These are phyloP conservation scores for Pugionium dolabratum DNA, from an alignment of 345 rosid genomes.

Conservation along the genomic window DNA sequence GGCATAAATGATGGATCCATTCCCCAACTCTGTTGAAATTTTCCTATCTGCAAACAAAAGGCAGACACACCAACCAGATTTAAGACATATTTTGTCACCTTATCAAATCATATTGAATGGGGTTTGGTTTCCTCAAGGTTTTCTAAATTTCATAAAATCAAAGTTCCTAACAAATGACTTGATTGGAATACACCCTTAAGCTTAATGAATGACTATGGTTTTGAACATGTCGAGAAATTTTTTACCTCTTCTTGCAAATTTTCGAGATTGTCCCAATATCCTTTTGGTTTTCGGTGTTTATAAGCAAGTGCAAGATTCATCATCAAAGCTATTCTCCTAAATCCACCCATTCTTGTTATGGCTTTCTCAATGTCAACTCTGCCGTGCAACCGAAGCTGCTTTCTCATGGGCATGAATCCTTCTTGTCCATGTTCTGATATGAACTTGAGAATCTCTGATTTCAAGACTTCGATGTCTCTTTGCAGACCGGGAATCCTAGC, in stretches of 20 bases:
- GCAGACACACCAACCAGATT: background rate
- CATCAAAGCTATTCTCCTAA: constrained; percentile 73
- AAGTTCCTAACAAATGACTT: no score
- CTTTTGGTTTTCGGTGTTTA: constrained; percentile 92
- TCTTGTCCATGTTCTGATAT: constrained; percentile 84
- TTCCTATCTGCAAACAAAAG: constrained; percentile 49
- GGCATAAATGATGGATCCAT: constrained; percentile 98
- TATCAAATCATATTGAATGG: no score
- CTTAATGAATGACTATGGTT: background rate
- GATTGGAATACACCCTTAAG: no score
- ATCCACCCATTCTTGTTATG: constrained; percentile 89
- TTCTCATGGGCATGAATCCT: constrained; percentile 99
- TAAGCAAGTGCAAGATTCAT: constrained; percentile 93
- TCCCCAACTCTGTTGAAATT: constrained; percentile 90
- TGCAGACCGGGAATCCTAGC: constrained; percentile 88
- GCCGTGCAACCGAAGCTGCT: constrained; percentile 86
- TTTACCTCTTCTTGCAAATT: constrained; percentile 88
- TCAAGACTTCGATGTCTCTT: constrained; percentile 73
- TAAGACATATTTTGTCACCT: no score
- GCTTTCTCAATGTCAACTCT: constrained; percentile 97
- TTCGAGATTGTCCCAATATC: constrained; percentile 95
- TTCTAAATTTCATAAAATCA: no score
- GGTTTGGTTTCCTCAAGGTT: no score
- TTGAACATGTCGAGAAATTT: constrained; percentile 1
- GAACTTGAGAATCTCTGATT: constrained; percentile 78